Conservation (phyloP, 352 stramenopile species). For the Phytophthora tentaculata region DNA sequence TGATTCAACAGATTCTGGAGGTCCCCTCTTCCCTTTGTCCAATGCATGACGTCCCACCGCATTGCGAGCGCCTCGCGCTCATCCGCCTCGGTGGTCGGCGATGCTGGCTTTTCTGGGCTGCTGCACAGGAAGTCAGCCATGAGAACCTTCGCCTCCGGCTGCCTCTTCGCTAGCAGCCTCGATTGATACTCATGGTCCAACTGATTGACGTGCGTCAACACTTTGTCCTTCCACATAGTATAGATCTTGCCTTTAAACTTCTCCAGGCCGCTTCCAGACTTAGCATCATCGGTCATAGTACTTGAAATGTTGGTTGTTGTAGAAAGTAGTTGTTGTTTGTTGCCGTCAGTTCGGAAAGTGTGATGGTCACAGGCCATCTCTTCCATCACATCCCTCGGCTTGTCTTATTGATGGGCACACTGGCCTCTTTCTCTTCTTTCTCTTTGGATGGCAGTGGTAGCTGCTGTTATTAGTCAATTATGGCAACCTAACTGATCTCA, state of each 20-base stretch:
- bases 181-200: constrained; percentile 19
- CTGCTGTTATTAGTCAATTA: not conserved
- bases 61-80: not conserved
- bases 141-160: not conserved
- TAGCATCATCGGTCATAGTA: constrained; percentile 16
- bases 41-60: constrained; percentile 14
- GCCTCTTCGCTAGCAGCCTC: constrained; percentile 20
- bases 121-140: constrained; percentile 19
- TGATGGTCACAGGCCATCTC: not conserved
- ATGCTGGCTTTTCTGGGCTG: not conserved
- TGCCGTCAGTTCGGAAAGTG: constrained; percentile 16
- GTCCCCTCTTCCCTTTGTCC: constrained; percentile 1
- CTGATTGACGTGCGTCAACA: constrained; percentile 21
- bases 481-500: not conserved
- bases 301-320: constrained; percentile 18
- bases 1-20: constrained; percentile 26
- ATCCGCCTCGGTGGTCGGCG: not conserved
- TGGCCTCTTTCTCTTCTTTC: not conserved
- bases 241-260: constrained; percentile 22
- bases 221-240: constrained; percentile 27
- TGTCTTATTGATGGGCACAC: not conserved
- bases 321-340: not conserved
- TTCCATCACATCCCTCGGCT: not conserved
- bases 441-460: not conserved
- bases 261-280: constrained; percentile 10